Evolutionary conservation across 352 stramenopile genomes (phyloP), one percentile per base, ranked within the genome.

Genomic region (Globisporangium lucens): DNA sequence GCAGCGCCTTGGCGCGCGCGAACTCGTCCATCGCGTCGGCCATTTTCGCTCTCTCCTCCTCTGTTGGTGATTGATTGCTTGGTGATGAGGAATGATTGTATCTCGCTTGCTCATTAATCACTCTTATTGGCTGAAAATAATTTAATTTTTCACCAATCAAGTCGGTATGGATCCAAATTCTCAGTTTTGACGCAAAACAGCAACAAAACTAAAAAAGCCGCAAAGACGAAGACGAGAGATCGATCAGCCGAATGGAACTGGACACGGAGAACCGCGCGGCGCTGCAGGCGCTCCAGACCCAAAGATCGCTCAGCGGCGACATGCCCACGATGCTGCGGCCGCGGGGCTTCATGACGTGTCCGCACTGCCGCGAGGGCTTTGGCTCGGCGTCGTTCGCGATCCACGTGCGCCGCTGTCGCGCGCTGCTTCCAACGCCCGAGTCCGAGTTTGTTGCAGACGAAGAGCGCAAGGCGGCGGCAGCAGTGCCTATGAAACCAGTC

Each of bases 371-470:
- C 51, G 63, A 85, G 59, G 81, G 72, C 7, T 91, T 90, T 30
- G 76, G 84, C 4, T 79, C 75, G 22, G 77, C 80, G 20, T 93
- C 84, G 15, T 67, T 93, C 41, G 30, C 75, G 35, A 93, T 93
- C 70, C 84, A 93, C 60, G 60, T 87, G 8, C 71, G 73, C 20
- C 80, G 82, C 15, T 93, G 84, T 61, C 84, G 84, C 20, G 74
- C 80, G 13, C 66, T 85, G 55, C 66, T 79, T 10, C 66, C 73
- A 27, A 60, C 74, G 24, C 69, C 61, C 0, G 74, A 80, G 47
- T 49, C 59, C 1, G 73, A 79, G 33, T 2, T 41, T 33, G 56
- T 65, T n/a, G 46, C 33, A 1, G 36, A 46, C 0, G 63, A 75
- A 12, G 74, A 77, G 27, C 41, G 63, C 6, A 65, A 67, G 9